Conservation (phyloP, 2,329 filamentous ascomycete genomes). For the Trichoderma sp. region DNA sequence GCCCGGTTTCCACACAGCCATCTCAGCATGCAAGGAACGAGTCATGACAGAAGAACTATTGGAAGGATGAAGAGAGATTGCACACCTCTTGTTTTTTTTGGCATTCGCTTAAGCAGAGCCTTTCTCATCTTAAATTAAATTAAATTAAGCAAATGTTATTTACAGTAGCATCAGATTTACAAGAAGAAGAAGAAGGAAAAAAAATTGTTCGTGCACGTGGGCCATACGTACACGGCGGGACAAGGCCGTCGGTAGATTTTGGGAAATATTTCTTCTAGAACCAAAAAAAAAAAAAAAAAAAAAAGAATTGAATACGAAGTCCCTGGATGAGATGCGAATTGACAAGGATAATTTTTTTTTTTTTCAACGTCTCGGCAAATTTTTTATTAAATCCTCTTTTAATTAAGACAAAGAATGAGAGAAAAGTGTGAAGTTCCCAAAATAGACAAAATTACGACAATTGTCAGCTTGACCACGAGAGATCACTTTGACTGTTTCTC, state of each 20-base stretch:
- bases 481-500: too few species aligned
- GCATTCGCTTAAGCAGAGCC: too few species aligned
- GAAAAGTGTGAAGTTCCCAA: neutral
- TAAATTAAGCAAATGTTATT: neutral
- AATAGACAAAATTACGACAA: neutral
- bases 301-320: neutral
- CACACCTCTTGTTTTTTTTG: neutral
- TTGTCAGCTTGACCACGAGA: too few species aligned
- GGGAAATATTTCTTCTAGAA: neutral
- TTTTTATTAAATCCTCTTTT: too few species aligned
- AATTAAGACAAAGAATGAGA: neutral
- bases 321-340: neutral
- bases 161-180: neutral
- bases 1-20: neutral
- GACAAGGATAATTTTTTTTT: neutral
- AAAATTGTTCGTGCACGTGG: neutral
- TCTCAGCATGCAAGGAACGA: constrained; percentile 18
- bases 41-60: constrained; percentile 8
- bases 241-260: neutral
- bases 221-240: neutral
- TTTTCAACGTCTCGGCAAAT: neutral
- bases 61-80: neutral
- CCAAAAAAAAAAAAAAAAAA: neutral
- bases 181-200: neutral
- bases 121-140: neutral